phyloP scores from a whole-genome alignment of 2,329 filamentous ascomycete genomes.

The Cladosporium austrohemisphaericum region DNA sequence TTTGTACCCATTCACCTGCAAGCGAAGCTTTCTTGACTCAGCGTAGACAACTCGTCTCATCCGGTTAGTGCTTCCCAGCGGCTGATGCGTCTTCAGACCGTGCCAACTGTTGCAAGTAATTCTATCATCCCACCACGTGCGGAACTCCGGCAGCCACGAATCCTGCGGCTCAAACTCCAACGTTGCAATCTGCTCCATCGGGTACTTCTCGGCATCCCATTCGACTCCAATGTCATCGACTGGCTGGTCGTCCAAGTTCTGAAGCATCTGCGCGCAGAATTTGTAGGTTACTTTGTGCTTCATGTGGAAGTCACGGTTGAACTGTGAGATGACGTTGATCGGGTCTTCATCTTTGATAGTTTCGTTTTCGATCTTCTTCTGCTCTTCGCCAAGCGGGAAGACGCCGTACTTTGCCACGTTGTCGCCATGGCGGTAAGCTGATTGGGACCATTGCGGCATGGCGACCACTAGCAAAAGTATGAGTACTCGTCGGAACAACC shows the following conservation, averaged over 20 bases:
- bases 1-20: slow-evolving; percentile 39
- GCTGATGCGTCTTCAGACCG: slow-evolving; percentile 38
- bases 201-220: slow-evolving; percentile 34
- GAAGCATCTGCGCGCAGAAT: slow-evolving; percentile 33
- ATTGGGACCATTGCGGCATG: slow-evolving; percentile 33
- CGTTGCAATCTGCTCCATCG: slow-evolving; percentile 32
- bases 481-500: too few relatives aligned
- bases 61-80: slow-evolving; percentile 39
- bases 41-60: slow-evolving; percentile 42
- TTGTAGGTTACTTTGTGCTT: slow-evolving; percentile 34
- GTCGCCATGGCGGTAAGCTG: slow-evolving; percentile 35
- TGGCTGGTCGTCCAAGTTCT: slow-evolving; percentile 34
- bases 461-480: too few relatives aligned
- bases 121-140: slow-evolving; percentile 40
- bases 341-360: slow-evolving; percentile 28
- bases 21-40: slow-evolving; percentile 38
- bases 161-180: slow-evolving; percentile 41
- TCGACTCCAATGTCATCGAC: slow-evolving; percentile 34
- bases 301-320: slow-evolving; percentile 31
- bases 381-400: slow-evolving; percentile 30
- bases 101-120: slow-evolving; percentile 41
- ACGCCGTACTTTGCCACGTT: slow-evolving; percentile 34
- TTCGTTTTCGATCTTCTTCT: slow-evolving; percentile 27
- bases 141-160: slow-evolving; percentile 38
- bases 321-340: slow-evolving; percentile 33